Conservation (phyloP, 1,284 basidiomycete species). For the Rhodotorula sp. region DNA sequence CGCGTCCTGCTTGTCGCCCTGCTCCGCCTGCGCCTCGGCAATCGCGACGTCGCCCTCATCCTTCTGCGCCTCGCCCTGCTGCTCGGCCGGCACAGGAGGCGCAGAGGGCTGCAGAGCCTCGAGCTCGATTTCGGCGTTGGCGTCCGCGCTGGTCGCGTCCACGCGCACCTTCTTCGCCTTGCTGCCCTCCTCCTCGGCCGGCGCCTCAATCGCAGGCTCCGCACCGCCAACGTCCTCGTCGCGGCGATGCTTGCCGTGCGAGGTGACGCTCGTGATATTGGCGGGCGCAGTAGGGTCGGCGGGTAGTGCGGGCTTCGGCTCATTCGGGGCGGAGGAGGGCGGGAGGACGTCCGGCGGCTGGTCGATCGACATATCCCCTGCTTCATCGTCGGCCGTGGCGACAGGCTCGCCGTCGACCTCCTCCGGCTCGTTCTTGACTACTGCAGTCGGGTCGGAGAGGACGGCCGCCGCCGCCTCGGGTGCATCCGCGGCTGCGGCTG, state of each 20-base stretch:
- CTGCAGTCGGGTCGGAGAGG: neutral
- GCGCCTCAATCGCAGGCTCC: neutral
- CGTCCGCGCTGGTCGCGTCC: constrained; percentile 42
- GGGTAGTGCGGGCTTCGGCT: neutral
- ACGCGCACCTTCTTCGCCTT: constrained; percentile 54
- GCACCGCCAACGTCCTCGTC: constrained; percentile 34
- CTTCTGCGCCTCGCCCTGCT: neutral
- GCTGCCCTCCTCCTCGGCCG: constrained; percentile 56
- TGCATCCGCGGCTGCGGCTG: neutral
- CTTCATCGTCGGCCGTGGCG: neutral
- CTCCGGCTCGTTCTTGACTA: constrained; percentile 1
- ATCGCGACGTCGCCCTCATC: constrained; percentile 4
- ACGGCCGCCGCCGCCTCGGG: neutral
- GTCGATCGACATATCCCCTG: constrained; percentile 37
- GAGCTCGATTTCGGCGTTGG: constrained; percentile 15
- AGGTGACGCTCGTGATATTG: no score
- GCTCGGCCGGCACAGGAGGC: no score
- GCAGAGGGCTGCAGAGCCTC: constrained; percentile 13
- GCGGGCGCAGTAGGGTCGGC: neutral
- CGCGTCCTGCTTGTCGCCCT: neutral
- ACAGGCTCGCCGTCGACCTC: constrained; percentile 2
- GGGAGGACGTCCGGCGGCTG: neutral
- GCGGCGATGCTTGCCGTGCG: constrained; percentile 17
- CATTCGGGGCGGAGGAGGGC: neutral
- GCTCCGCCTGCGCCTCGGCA: neutral